phyloP scores from a whole-genome alignment of 768 basidiomycete species.

The Porphyrellus cyaneotinctus region DNA sequence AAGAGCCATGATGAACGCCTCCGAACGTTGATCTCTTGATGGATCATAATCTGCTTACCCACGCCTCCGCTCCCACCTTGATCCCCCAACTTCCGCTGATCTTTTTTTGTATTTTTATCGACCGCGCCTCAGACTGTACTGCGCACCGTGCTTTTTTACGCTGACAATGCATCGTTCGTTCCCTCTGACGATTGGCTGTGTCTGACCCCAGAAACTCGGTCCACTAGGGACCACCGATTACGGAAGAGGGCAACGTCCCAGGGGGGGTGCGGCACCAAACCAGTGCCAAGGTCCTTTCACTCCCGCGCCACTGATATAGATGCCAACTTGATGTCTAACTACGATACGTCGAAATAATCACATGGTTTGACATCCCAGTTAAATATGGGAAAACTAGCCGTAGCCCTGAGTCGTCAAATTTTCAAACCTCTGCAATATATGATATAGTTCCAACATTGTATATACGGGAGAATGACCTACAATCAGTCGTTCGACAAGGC shows the following conservation, averaged over 20 bases:
- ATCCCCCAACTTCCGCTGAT: not conserved
- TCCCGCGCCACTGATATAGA: not conserved
- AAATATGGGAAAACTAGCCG: not conserved
- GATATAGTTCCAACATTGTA: not conserved
- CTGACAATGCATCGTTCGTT: not conserved
- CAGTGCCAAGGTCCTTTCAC: not conserved
- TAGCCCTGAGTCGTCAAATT: not conserved
- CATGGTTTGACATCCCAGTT: not conserved
- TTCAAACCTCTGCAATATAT: not conserved
- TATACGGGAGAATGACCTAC: not conserved
- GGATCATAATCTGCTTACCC: not conserved
- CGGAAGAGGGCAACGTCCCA: conserved; percentile 8
- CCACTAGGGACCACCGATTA: conserved; percentile 4
- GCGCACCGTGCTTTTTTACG: conserved; percentile 4
- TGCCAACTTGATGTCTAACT: not conserved
- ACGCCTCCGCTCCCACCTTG: not conserved
- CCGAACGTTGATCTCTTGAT: not conserved
- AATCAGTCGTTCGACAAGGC: not conserved
- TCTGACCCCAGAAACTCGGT: conserved; percentile 1
- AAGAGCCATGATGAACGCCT: too few relatives aligned
- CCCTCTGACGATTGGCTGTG: conserved; percentile 15
- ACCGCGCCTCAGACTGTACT: conserved; percentile 9
- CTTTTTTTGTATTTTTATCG: not conserved
- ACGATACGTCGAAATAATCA: conserved; percentile 1
- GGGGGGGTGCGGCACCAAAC: not conserved